phyloP scores from a whole-genome alignment of 2,329 filamentous ascomycete species.

The Penicillium sp. region DNA sequence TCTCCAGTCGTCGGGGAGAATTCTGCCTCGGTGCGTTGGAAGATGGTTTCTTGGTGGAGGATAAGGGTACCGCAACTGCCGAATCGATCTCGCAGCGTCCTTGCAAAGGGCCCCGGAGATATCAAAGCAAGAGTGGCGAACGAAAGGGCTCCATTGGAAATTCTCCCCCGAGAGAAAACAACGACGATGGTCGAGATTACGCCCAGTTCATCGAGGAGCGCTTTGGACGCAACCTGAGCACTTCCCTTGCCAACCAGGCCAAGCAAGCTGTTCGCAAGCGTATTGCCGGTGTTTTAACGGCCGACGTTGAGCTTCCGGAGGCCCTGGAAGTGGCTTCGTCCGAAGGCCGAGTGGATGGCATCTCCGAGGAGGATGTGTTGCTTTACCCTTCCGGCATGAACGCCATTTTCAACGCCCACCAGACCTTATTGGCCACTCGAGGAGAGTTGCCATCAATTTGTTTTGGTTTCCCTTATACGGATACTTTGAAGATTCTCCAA shows the following conservation, averaged over 20 bases:
- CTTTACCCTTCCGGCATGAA: constrained; percentile 92
- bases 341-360: constrained; percentile 50
- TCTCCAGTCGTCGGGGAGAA: constrained; percentile 88
- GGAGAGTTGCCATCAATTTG: constrained; percentile 75
- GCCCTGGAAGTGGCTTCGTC: constrained; percentile 50
- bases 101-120: constrained; percentile 75
- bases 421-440: constrained; percentile 66
- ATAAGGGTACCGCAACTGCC: constrained; percentile 33
- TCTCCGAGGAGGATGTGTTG: constrained; percentile 85
- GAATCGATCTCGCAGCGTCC: constrained; percentile 35
- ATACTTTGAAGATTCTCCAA: constrained; percentile 90
- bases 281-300: constrained; percentile 82
- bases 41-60: constrained; percentile 65
- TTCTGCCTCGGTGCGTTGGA: constrained; percentile 78
- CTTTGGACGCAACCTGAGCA: constrained; percentile 86
- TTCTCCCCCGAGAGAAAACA: constrained; percentile 21
- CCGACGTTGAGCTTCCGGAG: constrained; percentile 67
- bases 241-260: constrained; percentile 76
- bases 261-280: constrained; percentile 82
- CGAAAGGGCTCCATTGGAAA: constrained; percentile 56
- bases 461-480: constrained; percentile 97
- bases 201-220: constrained; percentile 87
- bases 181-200: constrained; percentile 64
- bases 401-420: constrained; percentile 86
- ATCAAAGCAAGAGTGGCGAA: constrained; percentile 56